Percentiles rank a stretch among this genome's conserved stretches.
Conservation (phyloP, 345 rosid genomes). For the Lumnitzera littorea region DNA sequence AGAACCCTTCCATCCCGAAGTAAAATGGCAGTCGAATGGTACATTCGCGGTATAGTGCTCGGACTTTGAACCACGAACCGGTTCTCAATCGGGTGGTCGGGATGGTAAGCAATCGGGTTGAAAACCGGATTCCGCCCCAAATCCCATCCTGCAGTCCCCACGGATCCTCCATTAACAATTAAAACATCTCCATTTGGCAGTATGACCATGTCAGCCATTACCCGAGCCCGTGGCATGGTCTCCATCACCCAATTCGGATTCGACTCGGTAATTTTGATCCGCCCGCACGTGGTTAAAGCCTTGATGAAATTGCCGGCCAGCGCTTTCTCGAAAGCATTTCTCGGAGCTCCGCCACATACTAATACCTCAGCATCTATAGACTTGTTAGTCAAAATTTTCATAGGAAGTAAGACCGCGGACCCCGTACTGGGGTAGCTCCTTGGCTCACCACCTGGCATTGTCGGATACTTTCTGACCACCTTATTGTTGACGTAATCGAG, state of each 20-base stretch:
- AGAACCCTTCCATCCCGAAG: constrained; percentile 64
- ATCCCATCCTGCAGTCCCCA: constrained; percentile 50
- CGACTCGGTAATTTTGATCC: constrained; percentile 34
- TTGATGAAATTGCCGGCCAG: constrained; percentile 9
- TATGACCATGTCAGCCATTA: constrained; percentile 61
- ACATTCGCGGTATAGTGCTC: constrained; percentile 45
- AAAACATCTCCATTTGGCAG: constrained; percentile 56
- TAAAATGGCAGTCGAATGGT: constrained; percentile 51
- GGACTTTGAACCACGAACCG: constrained; percentile 38
- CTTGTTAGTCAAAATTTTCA: background rate
- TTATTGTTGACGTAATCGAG: constrained; percentile 25
- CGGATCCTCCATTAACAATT: constrained; percentile 47
- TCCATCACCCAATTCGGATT: constrained; percentile 46
- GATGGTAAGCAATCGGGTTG: constrained; percentile 29
- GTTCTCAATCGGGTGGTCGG: constrained; percentile 28
- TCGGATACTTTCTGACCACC: constrained; percentile 32
- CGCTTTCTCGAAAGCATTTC: constrained; percentile 30
- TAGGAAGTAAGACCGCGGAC: constrained; percentile 38
- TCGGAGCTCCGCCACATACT: constrained; percentile 64
- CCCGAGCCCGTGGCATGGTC: constrained; percentile 49
- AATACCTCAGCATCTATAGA: constrained; percentile 22
- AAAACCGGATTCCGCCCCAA: constrained; percentile 37
- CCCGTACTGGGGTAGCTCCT: constrained; percentile 53
- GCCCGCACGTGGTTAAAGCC: constrained; percentile 36
- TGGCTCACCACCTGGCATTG: constrained; percentile 39